These are phyloP conservation scores for Quercus parvula DNA, from an alignment of 306 rosid species.

Conservation along the genomic window DNA sequence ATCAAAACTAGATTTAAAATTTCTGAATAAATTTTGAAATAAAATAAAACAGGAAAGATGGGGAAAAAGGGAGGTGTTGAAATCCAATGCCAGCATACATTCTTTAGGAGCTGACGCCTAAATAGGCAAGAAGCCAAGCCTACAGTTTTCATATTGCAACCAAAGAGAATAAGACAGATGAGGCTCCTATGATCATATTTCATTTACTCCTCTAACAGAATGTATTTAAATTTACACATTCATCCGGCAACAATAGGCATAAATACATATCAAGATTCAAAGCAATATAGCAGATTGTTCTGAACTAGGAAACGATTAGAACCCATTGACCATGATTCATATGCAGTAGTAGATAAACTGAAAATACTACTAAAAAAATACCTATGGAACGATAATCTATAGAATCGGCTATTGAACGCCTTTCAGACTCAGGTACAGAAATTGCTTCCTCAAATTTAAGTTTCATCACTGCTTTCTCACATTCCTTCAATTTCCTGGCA, in stretches of 20 bases:
- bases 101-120: not conserved
- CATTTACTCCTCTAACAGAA: not conserved
- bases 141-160: not conserved
- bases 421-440: slow-evolving; percentile 63
- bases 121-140: not conserved
- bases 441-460: slow-evolving; percentile 96
- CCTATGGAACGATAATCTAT: slow-evolving; percentile 75
- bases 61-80: not conserved
- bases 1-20: not conserved
- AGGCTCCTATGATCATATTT: not conserved
- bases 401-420: slow-evolving; percentile 64
- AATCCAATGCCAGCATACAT: not conserved
- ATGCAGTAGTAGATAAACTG: not conserved
- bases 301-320: not conserved
- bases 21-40: not conserved
- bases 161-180: not conserved
- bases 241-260: not conserved
- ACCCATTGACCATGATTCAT: not conserved
- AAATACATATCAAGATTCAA: not conserved
- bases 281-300: not conserved
- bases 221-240: not conserved
- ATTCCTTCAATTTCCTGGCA: slow-evolving; percentile 86
- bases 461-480: slow-evolving; percentile 92
- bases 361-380: slow-evolving; percentile 29
- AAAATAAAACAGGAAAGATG: not conserved